Percentiles rank a stretch among this genome's conserved stretches.
Evolutionary conservation across 129 eudicot genomes (phyloP).

Genomic region (Oenanthe sinensis): DNA sequence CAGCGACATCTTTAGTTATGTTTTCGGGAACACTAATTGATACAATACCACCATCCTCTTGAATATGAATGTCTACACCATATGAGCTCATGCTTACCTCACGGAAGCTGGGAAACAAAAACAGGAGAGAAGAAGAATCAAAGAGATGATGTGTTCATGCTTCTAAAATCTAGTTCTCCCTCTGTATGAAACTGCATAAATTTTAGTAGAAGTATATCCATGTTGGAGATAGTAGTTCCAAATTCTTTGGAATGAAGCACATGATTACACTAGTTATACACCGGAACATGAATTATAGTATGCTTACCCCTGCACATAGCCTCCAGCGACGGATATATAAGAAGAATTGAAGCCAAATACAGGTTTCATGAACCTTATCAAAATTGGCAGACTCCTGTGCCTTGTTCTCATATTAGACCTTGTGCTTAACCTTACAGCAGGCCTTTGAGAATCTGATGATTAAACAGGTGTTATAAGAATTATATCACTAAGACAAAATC

Average conservation of each 20-base stretch:
- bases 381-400: slow-evolving; percentile 44
- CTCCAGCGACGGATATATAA: slow-evolving; percentile 60
- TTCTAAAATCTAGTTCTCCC: not conserved
- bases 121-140: not conserved
- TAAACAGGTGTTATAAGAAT: slow-evolving; percentile 9
- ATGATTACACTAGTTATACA: not conserved
- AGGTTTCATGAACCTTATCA: slow-evolving; percentile 76
- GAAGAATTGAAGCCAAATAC: slow-evolving; percentile 81
- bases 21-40: slow-evolving; percentile 63
- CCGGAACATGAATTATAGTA: slow-evolving; percentile 2
- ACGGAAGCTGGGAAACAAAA: slow-evolving; percentile 43
- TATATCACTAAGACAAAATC: not conserved
- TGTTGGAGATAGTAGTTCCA: not conserved
- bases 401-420: slow-evolving; percentile 55
- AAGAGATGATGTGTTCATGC: not conserved
- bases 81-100: slow-evolving; percentile 52
- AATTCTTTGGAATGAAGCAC: not conserved
- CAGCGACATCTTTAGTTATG: slow-evolving; percentile 74
- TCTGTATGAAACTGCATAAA: not conserved
- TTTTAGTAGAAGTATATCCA: not conserved
- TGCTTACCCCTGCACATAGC: slow-evolving; percentile 49
- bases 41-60: slow-evolving; percentile 36
- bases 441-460: slow-evolving; percentile 66
- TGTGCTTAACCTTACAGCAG: slow-evolving; percentile 74
- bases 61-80: slow-evolving; percentile 33